These are phyloP conservation scores for Cerioporus squamosus DNA, from an alignment of 1,284 basidiomycete genomes.

Conservation along the genomic window DNA sequence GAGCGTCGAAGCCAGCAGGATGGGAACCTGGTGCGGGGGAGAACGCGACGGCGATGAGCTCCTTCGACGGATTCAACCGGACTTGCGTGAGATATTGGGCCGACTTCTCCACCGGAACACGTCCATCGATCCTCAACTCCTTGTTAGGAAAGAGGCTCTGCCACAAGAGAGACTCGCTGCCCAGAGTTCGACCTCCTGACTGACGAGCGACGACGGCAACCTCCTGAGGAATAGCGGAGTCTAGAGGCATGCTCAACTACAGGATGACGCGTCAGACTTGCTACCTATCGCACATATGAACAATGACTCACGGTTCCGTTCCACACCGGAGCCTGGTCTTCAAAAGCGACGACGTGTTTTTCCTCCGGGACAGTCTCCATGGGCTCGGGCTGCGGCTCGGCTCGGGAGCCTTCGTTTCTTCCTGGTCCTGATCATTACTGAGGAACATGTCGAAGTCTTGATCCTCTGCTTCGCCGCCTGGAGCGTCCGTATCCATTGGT, in stretches of 20 bases:
- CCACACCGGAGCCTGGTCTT: conserved; percentile 66
- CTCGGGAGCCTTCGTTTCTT: conserved; percentile 28
- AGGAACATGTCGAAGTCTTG: conserved; percentile 85
- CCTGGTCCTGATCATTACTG: conserved; percentile 56
- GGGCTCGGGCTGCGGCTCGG: conserved; percentile 25
- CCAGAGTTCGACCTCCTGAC: conserved; percentile 64
- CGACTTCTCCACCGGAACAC: conserved; percentile 77
- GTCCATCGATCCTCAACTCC: conserved; percentile 74
- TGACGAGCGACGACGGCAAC: conserved; percentile 73
- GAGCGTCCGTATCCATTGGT: conserved; percentile 41
- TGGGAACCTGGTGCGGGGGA: conserved; percentile 52
- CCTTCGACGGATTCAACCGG: conserved; percentile 76
- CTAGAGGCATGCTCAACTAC: conserved; percentile 78
- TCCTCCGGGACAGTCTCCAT: conserved; percentile 28
- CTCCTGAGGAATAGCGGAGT: conserved; percentile 67
- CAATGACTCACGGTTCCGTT: conserved; percentile 60
- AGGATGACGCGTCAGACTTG: background rate
- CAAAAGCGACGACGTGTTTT: conserved; percentile 49
- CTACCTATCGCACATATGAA: conserved; percentile 2
- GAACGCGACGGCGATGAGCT: conserved; percentile 79
- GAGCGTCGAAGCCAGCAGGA: conserved; percentile 54
- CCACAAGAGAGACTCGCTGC: conserved; percentile 65
- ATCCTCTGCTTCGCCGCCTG: conserved; percentile 59
- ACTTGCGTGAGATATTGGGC: conserved; percentile 77
- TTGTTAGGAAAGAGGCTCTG: conserved; percentile 71